Percentiles rank a stretch among this genome's conserved stretches.
These are phyloP conservation scores for Phytophthora foliorum DNA, from an alignment of 352 stramenopile genomes.

Conservation along the genomic window DNA sequence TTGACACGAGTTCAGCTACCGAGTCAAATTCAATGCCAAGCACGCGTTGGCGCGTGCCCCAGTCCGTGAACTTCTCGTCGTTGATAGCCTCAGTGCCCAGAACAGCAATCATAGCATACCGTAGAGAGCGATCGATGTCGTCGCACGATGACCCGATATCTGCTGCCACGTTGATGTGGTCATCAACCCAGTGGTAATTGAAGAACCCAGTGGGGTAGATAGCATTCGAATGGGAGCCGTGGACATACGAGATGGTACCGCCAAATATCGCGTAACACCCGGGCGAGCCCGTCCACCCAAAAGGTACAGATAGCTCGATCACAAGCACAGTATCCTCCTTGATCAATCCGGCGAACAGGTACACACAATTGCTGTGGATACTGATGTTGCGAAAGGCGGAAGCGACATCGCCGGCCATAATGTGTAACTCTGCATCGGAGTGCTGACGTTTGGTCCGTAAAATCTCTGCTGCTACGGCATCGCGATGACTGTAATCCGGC, in stretches of 20 bases:
- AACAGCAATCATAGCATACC: no score
- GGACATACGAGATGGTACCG: conserved; percentile 15
- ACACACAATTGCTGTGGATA: conserved; percentile 25
- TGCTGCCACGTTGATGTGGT: conserved; percentile 19
- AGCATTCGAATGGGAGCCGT: conserved; percentile 7
- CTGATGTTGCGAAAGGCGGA: conserved; percentile 19
- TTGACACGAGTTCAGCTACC: no score
- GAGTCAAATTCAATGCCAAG: no score
- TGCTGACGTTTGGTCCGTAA: conserved; percentile 1
- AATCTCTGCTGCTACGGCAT: conserved; percentile 20
- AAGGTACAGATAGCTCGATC: conserved; percentile 20
- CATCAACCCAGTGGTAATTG: conserved; percentile 34
- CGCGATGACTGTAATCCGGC: conserved; percentile 22
- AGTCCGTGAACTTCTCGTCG: no score
- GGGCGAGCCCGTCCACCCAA: conserved; percentile 28
- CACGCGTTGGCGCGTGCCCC: no score
- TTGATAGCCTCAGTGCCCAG: no score
- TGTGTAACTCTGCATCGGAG: not conserved
- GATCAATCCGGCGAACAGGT: conserved; percentile 22
- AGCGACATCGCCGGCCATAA: conserved; percentile 24
- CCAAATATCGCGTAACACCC: conserved; percentile 21
- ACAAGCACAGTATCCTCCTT: conserved; percentile 26
- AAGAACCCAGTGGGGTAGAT: conserved; percentile 1
- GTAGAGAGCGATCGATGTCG: no score
- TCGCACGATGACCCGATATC: no score